These are phyloP conservation scores for Puccinia horiana DNA, from an alignment of 1,284 basidiomycete genomes.

Conservation along the genomic window DNA sequence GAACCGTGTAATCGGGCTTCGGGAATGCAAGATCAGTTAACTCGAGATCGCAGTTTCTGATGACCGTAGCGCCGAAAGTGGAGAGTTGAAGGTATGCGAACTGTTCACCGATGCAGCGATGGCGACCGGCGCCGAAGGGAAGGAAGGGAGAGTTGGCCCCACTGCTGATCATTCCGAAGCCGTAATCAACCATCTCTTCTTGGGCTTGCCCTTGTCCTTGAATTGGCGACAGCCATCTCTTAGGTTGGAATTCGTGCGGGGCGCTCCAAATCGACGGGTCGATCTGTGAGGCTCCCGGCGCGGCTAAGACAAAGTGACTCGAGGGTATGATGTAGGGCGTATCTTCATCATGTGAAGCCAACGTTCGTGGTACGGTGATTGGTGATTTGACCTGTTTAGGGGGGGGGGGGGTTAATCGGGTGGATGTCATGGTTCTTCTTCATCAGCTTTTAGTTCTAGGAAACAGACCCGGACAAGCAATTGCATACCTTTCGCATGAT, in stretches of 20 bases:
- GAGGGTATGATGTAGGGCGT: slow-evolving; percentile 79
- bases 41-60: slow-evolving; percentile 75
- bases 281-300: slow-evolving; percentile 82
- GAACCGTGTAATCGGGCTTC: slow-evolving; percentile 81
- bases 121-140: slow-evolving; percentile 92
- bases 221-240: slow-evolving; percentile 74
- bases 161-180: slow-evolving; percentile 72
- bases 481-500: slow-evolving; percentile 60
- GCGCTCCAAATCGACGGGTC: slow-evolving; percentile 83
- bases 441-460: slow-evolving; percentile 56
- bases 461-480: not conserved
- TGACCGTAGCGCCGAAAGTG: slow-evolving; percentile 74
- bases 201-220: slow-evolving; percentile 71
- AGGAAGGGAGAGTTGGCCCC: slow-evolving; percentile 60
- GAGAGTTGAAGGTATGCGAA: slow-evolving; percentile 95
- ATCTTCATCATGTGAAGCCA: slow-evolving; percentile 70
- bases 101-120: slow-evolving; percentile 94
- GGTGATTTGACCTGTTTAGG: slow-evolving; percentile 64
- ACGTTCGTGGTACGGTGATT: slow-evolving; percentile 73
- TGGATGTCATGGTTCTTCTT: not conserved
- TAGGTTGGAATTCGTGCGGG: slow-evolving; percentile 72
- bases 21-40: slow-evolving; percentile 70
- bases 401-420: slow-evolving; percentile 72
- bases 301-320: slow-evolving; percentile 87
- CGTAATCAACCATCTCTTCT: slow-evolving; percentile 89